Evolutionary conservation across 768 basidiomycete species (phyloP).

Genomic region (Amanita molliuscula): DNA sequence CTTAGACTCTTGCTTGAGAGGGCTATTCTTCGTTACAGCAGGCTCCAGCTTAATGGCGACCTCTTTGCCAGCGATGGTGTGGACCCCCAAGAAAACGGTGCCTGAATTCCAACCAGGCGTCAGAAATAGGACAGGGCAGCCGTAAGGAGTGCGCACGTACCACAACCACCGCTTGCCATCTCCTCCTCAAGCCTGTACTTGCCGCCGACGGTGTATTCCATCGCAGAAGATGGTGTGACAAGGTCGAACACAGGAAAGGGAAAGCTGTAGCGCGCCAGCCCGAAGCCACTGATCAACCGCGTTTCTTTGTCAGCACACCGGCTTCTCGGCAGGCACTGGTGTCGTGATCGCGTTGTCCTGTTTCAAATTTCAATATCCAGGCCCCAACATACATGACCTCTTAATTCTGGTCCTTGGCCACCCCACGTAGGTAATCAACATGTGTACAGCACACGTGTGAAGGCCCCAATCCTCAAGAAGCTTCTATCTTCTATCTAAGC

Average conservation of each 20-base stretch:
- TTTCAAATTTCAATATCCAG: not conserved
- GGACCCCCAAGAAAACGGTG: conserved; percentile 69
- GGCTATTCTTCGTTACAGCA: conserved; percentile 44
- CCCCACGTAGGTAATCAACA: too few species aligned
- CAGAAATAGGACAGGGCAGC: not conserved
- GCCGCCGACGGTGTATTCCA: conserved; percentile 50
- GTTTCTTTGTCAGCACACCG: conserved; percentile 8
- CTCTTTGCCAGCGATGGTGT: conserved; percentile 74
- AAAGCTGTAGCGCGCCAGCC: conserved; percentile 1
- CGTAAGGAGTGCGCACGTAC: conserved; percentile 25
- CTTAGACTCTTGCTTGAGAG: conserved; percentile 81
- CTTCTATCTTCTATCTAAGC: too few species aligned
- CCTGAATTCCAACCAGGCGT: conserved; percentile 28
- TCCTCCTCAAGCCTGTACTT: conserved; percentile 74
- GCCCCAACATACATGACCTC: not conserved
- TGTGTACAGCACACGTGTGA: too few species aligned
- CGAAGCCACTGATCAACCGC: conserved; percentile 1
- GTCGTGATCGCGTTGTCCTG: not conserved
- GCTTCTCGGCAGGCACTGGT: conserved; percentile 1
- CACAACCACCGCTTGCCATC: conserved; percentile 74
- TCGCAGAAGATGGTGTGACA: conserved; percentile 7
- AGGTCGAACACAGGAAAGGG: not conserved
- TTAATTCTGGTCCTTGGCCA: too few species aligned
- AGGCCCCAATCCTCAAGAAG: too few species aligned
- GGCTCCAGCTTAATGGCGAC: conserved; percentile 81